A percentile compares a stretch with the other conserved stretches of the same genome.
These are phyloP conservation scores for Venturia aucupariae DNA, from an alignment of 2,329 filamentous ascomycete genomes.

Conservation along the genomic window DNA sequence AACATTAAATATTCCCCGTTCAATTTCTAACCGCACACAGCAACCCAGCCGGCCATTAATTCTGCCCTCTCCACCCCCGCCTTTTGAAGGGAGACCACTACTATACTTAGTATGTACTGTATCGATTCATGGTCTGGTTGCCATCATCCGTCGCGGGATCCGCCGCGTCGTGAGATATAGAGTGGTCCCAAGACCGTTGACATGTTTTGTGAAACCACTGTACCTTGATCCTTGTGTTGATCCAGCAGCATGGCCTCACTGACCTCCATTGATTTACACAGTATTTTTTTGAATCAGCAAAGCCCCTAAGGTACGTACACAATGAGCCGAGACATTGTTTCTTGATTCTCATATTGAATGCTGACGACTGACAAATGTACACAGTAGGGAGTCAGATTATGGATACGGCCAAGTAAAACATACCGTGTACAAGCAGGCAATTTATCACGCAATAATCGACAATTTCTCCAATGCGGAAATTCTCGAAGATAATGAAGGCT, in stretches of 20 bases:
- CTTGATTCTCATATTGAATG: neutral
- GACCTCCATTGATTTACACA: conserved; percentile 18
- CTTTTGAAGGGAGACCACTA: too few relatives aligned
- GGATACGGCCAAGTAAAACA: neutral
- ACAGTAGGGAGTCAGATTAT: neutral
- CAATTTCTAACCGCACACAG: neutral
- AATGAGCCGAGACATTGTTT: neutral
- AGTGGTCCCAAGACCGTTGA: neutral
- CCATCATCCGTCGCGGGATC: neutral
- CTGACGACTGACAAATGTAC: neutral
- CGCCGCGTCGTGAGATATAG: neutral
- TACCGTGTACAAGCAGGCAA: neutral
- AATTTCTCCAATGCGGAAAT: conserved; percentile 25
- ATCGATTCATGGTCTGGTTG: neutral
- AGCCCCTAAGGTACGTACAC: conserved; percentile 17
- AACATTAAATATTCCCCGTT: too few relatives aligned
- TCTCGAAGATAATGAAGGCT: conserved; percentile 29
- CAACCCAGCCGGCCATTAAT: too few relatives aligned
- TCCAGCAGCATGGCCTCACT: neutral
- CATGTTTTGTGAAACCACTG: neutral
- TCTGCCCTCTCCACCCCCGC: neutral
- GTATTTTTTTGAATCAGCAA: too few relatives aligned
- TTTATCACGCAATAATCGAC: neutral
- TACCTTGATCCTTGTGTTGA: neutral
- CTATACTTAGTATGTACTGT: too few relatives aligned